Evolutionary conservation across 805 yeast species (phyloP), one percentile per base, ranked within the genome.

Genomic region (Barnettozyma californica): DNA sequence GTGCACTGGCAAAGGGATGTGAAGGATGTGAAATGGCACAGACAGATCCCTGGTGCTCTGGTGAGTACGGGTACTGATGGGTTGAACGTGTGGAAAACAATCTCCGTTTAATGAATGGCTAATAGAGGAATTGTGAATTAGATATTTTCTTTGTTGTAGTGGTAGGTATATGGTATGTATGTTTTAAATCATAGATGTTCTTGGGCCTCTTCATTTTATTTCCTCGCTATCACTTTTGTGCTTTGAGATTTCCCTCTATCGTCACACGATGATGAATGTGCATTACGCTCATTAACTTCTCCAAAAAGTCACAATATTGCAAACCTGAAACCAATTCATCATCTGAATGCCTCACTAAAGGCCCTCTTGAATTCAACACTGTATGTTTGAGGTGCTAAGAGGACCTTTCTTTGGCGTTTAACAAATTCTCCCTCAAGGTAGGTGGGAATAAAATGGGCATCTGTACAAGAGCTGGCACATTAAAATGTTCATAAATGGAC

Each of bases 1-100:
- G 96, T 92, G 41, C 99, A 94, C 67, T 94, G 98, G 98, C 99
- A 94, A 73, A 83, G 83, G 59, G 95, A 94, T 62, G 97, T 92
- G 47, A 94, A 94, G 73, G 99, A 94, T 66, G 97, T 92, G 43
- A 87, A 95, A 69, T 94, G 99, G 99, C 97, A 92, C 68, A 81
- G 74, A 62, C 98, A 94, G 72, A 87, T 94, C 48, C 99, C 99
- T 3, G 99, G 99, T 43, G 84, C 95, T 56, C 76, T 94, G 62
- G 89, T 90, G 16, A 83, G 95, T 59, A 92, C 98, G 2, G 99
- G 99, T 56, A 84, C 92, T 34, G 97, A 92, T 61, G 99, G 99
- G 36, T 74, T 94, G 65, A 87, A 87, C 62, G 73, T 92, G 37
- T 94, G 97, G 97, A 94, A 94, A 73, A 92, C 97, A 18, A 94